These are phyloP conservation scores for Pulveroboletus sp. DNA, from an alignment of 768 basidiomycete genomes.

Conservation along the genomic window DNA sequence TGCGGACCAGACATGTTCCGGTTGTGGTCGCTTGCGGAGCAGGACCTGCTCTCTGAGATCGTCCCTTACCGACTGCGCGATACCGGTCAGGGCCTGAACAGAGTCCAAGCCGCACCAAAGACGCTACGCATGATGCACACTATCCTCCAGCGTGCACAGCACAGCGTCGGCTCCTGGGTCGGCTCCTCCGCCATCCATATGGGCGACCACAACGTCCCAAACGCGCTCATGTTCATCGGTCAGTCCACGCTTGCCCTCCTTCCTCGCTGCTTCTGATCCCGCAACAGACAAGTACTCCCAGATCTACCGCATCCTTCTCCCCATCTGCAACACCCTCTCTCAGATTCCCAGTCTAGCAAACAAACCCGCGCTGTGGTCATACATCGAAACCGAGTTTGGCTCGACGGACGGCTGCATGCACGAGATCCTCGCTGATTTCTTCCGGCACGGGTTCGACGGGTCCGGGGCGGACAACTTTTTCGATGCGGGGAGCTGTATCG, in stretches of 20 bases:
- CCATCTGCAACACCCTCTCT: slow-evolving; percentile 76
- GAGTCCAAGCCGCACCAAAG: slow-evolving; percentile 82
- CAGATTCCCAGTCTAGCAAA: slow-evolving; percentile 64
- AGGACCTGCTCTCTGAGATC: slow-evolving; percentile 74
- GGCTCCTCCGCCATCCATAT: slow-evolving; percentile 86
- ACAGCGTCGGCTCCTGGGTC: slow-evolving; percentile 77
- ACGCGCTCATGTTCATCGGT: slow-evolving; percentile 81
- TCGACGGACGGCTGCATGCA: slow-evolving; percentile 61
- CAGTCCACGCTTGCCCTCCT: background rate
- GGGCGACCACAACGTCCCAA: slow-evolving; percentile 68
- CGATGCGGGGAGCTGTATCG: slow-evolving; percentile 82
- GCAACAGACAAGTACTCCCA: slow-evolving; percentile 78
- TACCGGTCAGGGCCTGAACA: slow-evolving; percentile 88
- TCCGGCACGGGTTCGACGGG: slow-evolving; percentile 84
- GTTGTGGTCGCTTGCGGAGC: slow-evolving; percentile 76
- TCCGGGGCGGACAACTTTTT: slow-evolving; percentile 91
- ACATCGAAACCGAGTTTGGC: slow-evolving; percentile 82
- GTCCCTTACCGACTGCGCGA: slow-evolving; percentile 77
- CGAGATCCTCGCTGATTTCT: slow-evolving; percentile 81
- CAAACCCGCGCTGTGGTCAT: slow-evolving; percentile 68
- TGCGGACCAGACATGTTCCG: slow-evolving; percentile 73
- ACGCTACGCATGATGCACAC: slow-evolving; percentile 89
- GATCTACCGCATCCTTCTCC: slow-evolving; percentile 84
- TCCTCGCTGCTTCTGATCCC: background rate
- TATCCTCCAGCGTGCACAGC: slow-evolving; percentile 79